Base-by-base conservation (phyloP, 139 green algal species). In the Micractinium sp. region DNA sequence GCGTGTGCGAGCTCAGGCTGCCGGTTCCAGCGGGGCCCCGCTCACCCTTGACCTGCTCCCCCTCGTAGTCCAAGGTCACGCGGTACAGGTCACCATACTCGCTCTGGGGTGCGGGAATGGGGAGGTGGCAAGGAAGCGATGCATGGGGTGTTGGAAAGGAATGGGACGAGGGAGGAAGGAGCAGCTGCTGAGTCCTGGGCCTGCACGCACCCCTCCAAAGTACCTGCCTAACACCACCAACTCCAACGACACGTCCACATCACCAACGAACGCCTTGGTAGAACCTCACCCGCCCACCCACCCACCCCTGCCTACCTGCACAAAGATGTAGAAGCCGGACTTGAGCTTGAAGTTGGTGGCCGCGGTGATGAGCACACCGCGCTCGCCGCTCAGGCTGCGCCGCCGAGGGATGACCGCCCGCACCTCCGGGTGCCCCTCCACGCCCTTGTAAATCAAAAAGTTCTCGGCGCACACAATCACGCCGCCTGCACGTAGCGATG, bases 21-120 rank as follows among this genome's bases (percentile, higher is more conserved):
- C 47, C 9, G 47, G 47, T 9, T 16, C 47, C 47, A 56, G 47
- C 9, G 47, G 9, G 47, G 47, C 9, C 47, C 47, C n/a, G 38
- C 83, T 87, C 83, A 87, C 83, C 83, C 22, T 53, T 94, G 61
- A 99, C 98, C 16, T 69, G 88, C 60, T 97, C 94, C 29, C 94
- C 94, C 79, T 96, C 89, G 84, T 96, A 96, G 79, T 94, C 87
- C 75, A 99, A 92, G 1, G 96, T 97, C 53, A 98, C 94, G 93
- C 98, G 98, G 95, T 99, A 99, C 82, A 99, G 93, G 94, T 99
- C 98, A 29, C 98, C 98, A 87, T 99, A 99, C 95, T 99, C 98
- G 84, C 90, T 96, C 95, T 99, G 96, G 79, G 82, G 39, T 38
- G 63, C 85, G 71, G 63, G 38, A 33, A 7, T 18, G 23, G 85